A percentile compares a stretch with the other conserved stretches of the same genome.
Conservation (phyloP, 75 land plant genomes). For the Cunninghamia lanceolata region DNA sequence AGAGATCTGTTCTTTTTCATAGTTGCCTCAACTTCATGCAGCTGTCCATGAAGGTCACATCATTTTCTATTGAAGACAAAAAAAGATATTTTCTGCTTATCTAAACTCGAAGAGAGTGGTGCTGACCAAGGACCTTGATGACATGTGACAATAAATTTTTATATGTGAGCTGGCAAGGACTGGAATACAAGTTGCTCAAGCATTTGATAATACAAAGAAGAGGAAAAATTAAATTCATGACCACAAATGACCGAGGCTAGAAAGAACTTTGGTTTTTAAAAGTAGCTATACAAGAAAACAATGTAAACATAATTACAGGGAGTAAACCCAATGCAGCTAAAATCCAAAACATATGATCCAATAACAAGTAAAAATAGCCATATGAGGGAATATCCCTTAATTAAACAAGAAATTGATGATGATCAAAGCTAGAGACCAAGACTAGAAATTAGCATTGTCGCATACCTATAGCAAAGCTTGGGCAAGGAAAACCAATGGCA, state of each 20-base stretch:
- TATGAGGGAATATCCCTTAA: neutral
- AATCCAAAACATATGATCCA: neutral
- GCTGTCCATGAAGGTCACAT: neutral
- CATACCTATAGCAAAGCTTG: neutral
- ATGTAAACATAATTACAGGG: neutral
- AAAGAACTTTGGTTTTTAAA: neutral
- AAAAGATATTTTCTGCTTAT: neutral
- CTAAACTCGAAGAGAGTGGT: neutral
- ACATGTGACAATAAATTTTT: neutral
- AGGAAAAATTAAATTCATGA: neutral
- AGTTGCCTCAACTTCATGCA: neutral
- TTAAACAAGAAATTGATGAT: neutral
- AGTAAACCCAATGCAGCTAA: neutral
- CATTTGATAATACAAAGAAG: neutral
- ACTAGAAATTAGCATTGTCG: too few species aligned
- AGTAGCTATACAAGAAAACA: neutral
- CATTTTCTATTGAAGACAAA: neutral
- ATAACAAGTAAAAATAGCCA: neutral
- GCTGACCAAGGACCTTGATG: neutral
- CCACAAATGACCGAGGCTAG: neutral
- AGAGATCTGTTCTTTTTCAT: neutral
- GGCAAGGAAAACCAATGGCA: neutral
- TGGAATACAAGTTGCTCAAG: neutral
- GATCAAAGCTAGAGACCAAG: neutral
- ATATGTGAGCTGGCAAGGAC: neutral